A percentile compares a stretch with the other conserved stretches of the same genome.
These are phyloP conservation scores for Penstemon eatonii DNA, from an alignment of 257 asterid species.

Conservation along the genomic window DNA sequence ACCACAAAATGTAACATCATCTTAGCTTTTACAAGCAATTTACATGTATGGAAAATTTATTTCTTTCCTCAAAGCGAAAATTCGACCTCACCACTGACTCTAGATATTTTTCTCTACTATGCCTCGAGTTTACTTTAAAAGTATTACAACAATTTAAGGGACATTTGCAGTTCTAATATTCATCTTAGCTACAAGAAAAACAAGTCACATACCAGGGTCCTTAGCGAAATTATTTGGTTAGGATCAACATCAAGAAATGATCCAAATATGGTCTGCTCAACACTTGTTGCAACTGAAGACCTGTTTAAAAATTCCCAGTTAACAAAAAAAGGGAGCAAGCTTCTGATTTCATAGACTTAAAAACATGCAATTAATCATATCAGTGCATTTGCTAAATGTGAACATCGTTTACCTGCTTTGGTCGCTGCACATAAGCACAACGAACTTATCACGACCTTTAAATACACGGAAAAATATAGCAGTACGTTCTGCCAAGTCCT, in stretches of 20 bases:
- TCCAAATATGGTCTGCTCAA: conserved; percentile 42
- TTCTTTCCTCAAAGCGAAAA: too few relatives aligned
- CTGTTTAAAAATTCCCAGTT: conserved; percentile 28
- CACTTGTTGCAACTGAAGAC: conserved; percentile 39
- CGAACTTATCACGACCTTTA: conserved; percentile 29
- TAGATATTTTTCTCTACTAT: too few relatives aligned
- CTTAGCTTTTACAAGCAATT: background rate
- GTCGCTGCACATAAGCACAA: conserved; percentile 56
- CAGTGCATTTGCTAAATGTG: too few relatives aligned
- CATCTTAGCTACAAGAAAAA: background rate
- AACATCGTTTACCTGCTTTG: conserved; percentile 44
- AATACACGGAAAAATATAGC: conserved; percentile 46
- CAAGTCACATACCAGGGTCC: conserved; percentile 40
- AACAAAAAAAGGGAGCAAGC: background rate
- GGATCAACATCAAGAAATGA: conserved; percentile 52
- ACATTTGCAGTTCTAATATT: background rate
- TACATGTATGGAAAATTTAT: too few relatives aligned
- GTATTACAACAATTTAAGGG: too few relatives aligned
- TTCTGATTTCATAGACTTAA: background rate
- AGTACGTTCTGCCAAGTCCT: conserved; percentile 46
- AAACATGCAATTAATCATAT: too few relatives aligned
- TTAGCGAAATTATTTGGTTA: conserved; percentile 37
- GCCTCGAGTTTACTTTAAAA: too few relatives aligned
- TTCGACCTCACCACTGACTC: too few relatives aligned
- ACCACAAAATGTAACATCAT: background rate